Percentiles rank a stretch among this genome's conserved stretches.
These are phyloP conservation scores for Scopulariopsis brevicaulis DNA, from an alignment of 2,329 filamentous ascomycete genomes.

Conservation along the genomic window DNA sequence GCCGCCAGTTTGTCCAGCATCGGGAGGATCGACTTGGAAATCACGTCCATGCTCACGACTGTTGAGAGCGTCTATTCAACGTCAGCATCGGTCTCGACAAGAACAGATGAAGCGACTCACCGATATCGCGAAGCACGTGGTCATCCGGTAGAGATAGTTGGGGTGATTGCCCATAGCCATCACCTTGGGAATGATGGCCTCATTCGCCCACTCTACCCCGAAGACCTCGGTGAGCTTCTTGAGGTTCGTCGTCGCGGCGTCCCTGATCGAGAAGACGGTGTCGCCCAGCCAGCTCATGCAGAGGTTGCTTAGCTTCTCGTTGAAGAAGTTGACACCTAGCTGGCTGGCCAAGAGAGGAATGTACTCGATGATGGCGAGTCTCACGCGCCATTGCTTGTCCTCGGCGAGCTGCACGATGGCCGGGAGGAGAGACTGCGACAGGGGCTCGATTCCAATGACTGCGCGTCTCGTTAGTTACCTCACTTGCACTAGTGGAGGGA, in stretches of 20 bases:
- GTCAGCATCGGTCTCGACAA: neutral
- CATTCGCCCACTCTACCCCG: constrained; percentile 93
- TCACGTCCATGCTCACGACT: constrained; percentile 87
- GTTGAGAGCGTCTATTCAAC: constrained; percentile 71
- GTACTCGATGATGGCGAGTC: constrained; percentile 97
- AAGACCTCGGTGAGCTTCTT: constrained; percentile 99
- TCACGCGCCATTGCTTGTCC: constrained; percentile 98
- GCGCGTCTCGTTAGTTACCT: constrained; percentile 6
- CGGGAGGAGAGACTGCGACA: constrained; percentile 91
- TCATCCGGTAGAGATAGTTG: constrained; percentile 99
- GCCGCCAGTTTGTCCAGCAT: constrained; percentile 91
- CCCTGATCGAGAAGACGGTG: constrained; percentile 95
- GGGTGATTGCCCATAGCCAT: constrained; percentile 97
- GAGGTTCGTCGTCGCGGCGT: constrained; percentile 92
- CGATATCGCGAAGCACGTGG: constrained; percentile 97
- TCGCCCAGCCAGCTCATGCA: constrained; percentile 99
- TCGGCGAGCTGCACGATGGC: constrained; percentile 96
- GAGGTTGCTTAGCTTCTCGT: constrained; percentile 87
- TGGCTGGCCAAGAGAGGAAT: constrained; percentile 93
- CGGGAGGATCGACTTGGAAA: constrained; percentile 84
- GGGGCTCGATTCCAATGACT: constrained; percentile 96
- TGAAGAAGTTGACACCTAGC: constrained; percentile 93
- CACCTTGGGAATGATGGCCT: constrained; percentile 96
- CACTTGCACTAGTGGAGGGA: neutral
- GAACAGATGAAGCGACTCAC: constrained; percentile 44